These are phyloP conservation scores for Scheffersomyces segobiensis DNA, from an alignment of 1,139 yeast genomes.

Conservation along the genomic window DNA sequence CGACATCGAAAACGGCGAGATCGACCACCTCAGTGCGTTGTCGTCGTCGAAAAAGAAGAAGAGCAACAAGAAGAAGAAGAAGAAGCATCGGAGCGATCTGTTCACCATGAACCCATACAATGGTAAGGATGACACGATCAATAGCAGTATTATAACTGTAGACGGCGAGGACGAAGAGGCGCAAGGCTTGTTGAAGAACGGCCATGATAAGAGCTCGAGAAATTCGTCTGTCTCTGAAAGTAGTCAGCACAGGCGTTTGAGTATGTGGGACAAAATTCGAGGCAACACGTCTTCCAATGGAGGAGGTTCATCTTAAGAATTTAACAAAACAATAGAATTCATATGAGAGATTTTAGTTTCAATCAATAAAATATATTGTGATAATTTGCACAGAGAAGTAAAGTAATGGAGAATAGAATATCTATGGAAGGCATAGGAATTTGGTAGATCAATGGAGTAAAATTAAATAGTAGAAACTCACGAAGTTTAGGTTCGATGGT, in stretches of 20 bases:
- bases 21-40: conserved; percentile 1
- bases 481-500: no score
- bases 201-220: not conserved
- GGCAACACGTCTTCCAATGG: not conserved
- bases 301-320: not conserved
- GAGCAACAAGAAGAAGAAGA: conserved; percentile 9
- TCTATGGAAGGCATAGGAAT: no score
- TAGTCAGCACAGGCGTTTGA: conserved; percentile 3
- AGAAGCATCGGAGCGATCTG: conserved; percentile 13
- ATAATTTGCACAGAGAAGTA: not conserved
- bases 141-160: not conserved
- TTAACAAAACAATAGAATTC: not conserved
- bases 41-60: conserved; percentile 2
- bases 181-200: conserved; percentile 1
- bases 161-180: conserved; percentile 1
- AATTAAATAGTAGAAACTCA: no score
- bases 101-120: conserved; percentile 12
- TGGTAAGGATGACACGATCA: not conserved
- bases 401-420: not conserved
- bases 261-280: conserved; percentile 9
- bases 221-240: not conserved
- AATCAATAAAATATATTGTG: not conserved
- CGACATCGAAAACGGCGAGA: conserved; percentile 1
- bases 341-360: not conserved
- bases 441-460: no score